Conservation (phyloP, 352 stramenopile species). For the Thraustochytrium striatum region DNA sequence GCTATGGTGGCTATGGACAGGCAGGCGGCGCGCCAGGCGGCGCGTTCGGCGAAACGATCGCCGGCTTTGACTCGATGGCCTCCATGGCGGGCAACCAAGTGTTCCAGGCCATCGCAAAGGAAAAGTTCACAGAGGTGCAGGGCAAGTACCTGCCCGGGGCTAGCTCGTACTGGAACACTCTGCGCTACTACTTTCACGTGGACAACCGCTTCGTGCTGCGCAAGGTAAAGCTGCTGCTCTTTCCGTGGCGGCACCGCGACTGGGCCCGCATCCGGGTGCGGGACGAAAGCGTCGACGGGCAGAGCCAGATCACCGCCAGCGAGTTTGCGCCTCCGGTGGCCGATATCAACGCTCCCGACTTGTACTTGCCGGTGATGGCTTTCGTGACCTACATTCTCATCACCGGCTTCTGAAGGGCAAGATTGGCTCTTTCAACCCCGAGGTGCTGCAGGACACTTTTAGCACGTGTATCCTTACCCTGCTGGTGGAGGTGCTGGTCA, state of each 20-base stretch:
- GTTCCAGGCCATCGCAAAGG: conserved; percentile 20
- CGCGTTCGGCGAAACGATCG: too few relatives aligned
- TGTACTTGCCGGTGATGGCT: conserved; percentile 98
- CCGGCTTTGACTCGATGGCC: conserved; percentile 28
- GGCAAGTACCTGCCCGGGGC: conserved; percentile 42
- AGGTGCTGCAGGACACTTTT: conserved; percentile 87
- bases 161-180: conserved; percentile 43
- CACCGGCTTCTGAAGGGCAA: conserved; percentile 90
- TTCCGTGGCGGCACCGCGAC: conserved; percentile 77
- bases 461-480: conserved; percentile 69
- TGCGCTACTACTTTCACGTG: conserved; percentile 55
- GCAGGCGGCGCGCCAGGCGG: too few relatives aligned
- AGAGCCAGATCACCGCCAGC: not conserved
- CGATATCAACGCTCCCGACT: conserved; percentile 94
- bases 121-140: not conserved
- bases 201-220: conserved; percentile 53
- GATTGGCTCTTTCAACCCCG: conserved; percentile 87
- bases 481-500: conserved; percentile 62
- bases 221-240: conserved; percentile 67
- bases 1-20: not conserved
- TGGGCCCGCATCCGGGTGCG: conserved; percentile 68
- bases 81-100: conserved; percentile 3
- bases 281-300: conserved; percentile 55
- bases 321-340: conserved; percentile 80
- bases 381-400: conserved; percentile 98